Base-by-base conservation (phyloP, 495 filamentous ascomycete species). In the Xylaria castorea region DNA sequence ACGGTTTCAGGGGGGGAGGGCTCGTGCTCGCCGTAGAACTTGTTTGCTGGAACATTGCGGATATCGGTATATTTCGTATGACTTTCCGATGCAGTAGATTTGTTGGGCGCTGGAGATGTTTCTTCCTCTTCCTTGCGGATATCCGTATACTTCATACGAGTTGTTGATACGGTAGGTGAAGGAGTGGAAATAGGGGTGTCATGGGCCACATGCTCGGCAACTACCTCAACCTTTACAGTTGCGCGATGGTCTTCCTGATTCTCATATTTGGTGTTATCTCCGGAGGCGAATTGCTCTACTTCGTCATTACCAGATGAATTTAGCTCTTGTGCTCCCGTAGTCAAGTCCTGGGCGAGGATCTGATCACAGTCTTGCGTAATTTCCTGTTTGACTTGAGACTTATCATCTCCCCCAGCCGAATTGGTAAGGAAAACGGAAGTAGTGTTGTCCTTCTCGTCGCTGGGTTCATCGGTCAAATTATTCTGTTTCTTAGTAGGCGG, bases 61-160 rank as follows among this genome's bases (percentile, higher is more conserved):
- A 73, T 60, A 40, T 75, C 70, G 36, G 61, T 65, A 32, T 57
- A 55, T 9, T 57, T 65, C 62, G 68, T 46, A 22, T 44, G 66
- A 16, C 40, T 68, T 18, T 50, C 50, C 14, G 22, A 9, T 46
- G 68, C 2, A 7, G 66, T 50, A n/a, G 53, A 27, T 46, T 36
- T 30, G 11, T 53, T 51, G 11, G 46, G 20, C 2, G 53, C n/a
- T 9, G 7, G 25, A 12, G 25, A 30, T 1, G 7, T 1, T 38
- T 46, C 5, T 11, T 18, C 38, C 38, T 44, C 51, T 2, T 58
- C 66, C 32, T 44, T 58, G 48, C 75, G 73, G 50, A 75, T 62
- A 44, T 77, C 75, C n/a, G 53, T 68, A 63, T 58, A 65, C 34
- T 65, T 68, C 18, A 71, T 32, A 48, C 70, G 73, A 30, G 48